These are phyloP conservation scores for Protostelium mycophagum DNA, from an alignment of 78 protist species.

Conservation along the genomic window DNA sequence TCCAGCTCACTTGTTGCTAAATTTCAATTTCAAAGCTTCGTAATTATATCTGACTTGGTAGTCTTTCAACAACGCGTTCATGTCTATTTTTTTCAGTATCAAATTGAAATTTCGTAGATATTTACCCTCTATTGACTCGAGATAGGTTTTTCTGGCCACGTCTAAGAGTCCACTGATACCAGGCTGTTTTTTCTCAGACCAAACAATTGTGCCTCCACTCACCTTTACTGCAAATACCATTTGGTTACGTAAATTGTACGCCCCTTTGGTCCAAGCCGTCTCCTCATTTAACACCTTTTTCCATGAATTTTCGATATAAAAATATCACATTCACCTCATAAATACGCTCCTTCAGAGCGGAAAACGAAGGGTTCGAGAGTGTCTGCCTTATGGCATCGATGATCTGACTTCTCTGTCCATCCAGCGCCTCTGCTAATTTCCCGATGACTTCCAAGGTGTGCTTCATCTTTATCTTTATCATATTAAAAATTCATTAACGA, in stretches of 20 bases:
- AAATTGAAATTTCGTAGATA: neutral
- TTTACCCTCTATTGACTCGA: conserved; percentile 5
- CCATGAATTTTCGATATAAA: neutral
- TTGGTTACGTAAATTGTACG: neutral
- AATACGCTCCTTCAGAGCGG: neutral
- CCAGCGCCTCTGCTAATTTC: neutral
- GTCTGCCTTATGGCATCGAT: neutral
- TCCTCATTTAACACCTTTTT: neutral
- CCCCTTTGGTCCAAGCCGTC: neutral
- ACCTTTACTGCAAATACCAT: neutral
- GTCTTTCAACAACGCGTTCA: conserved; percentile 16
- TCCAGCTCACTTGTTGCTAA: neutral
- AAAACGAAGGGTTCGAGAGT: neutral
- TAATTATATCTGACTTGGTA: conserved; percentile 35
- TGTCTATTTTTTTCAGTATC: conserved; percentile 4
- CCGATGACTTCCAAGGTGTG: neutral
- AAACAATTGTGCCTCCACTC: neutral
- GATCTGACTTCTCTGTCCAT: neutral
- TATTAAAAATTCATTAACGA: neutral
- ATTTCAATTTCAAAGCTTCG: conserved; percentile 12
- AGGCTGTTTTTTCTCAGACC: neutral
- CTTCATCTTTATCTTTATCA: neutral
- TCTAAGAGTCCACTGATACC: conserved; percentile 49
- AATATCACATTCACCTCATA: neutral
- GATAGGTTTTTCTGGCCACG: conserved; percentile 48